Base-by-base conservation (phyloP, 2,329 filamentous ascomycete species). In the Xylariaceae sp. region DNA sequence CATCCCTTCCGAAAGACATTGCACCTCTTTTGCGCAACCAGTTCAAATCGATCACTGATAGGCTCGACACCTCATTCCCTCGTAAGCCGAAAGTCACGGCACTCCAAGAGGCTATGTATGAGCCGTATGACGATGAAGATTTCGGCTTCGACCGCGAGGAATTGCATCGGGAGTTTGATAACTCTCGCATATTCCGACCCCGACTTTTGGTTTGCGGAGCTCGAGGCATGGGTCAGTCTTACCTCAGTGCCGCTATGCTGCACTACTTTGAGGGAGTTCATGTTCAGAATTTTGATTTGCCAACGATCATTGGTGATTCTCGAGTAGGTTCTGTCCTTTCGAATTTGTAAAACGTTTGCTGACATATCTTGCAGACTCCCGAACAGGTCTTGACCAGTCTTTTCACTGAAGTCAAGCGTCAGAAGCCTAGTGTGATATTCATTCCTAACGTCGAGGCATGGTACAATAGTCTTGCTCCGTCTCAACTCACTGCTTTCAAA, bases 341-440 rank as follows among this genome's bases (percentile, higher is more conserved):
- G 20, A 11, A 34, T 34, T 29, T 23, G 41, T 39, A 51, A 14
- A 45, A 55, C 27, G 23, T 40, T 19, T 36, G 40, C 61, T 67
- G 55, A 67, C 50, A 3, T 40, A 22, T 10, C 47, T 38, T 52
- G 33, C 49, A 81, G 71, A 82, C 88, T 1, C 79, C 86, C 14
- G 93, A 97, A 69, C 87, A 93, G 55, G 88, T 91, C 8, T 82
- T 98, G 52, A 89, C 95, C 11, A 85, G 91, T 54, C 75, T 95
- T 6, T 97, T 98, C 61, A 83, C 88, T 1, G 93, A 97, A 69
- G 88, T 95, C 29, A 88, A 92, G 65, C 83, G 91, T 29, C 90
- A 96, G 64, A 96, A 95, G 65, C 93, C 93, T 1, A 94, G 90
- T 63, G 88, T 97, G 29, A 93, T 98, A 41, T 97, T 91, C 66